Evolutionary conservation across 345 rosid species (phyloP), one percentile per base, ranked within the genome.

Genomic region (Viola odorata): DNA sequence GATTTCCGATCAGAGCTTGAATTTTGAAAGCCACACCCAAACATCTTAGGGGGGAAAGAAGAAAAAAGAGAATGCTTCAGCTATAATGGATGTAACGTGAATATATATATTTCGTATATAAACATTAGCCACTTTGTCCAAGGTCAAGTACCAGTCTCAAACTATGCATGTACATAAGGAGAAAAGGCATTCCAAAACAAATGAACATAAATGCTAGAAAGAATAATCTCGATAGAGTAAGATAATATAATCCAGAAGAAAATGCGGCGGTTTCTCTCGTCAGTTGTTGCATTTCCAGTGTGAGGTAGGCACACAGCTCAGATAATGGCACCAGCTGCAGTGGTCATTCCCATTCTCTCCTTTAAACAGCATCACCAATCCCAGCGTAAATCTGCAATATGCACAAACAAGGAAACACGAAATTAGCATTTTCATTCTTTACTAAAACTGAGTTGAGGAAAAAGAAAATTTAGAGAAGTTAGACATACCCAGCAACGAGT

Each of bases 291-390:
- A 95, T 5, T 80, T 77, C 97, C 99, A 95, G 50, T 68, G 85
- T 1, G 88, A 82, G 53, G 97, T 88, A 39, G 96, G 97, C 62
- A 91, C 86, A 40, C 97, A 91, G 70, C 85, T 85, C 13, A 95
- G 81, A 76, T 84, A 81, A 73, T 95, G 99, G 85, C 99, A 95
- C 99, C 99, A 91, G 69, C 89, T 86, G 88, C 99, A 95, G 69
- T 78, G 89, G 4, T 88, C 72, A 68, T 88, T 88, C 54, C 85
- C 97, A 48, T 85, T 85, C 78, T 79, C 91, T 63, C 92, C 96
- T 74, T 73, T 81, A 66, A 94, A 86, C 71, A 94, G 81, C 95
- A 86, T 82, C 51, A 85, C 89, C 75, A 81, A 61, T 53, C 87
- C 97, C 47, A 85, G 73, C 0, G 82, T 66, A 15, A 86, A 86